Evolutionary conservation across 441 rosid genomes (phyloP).

Genomic region (Pelargonium fulgidum): DNA sequence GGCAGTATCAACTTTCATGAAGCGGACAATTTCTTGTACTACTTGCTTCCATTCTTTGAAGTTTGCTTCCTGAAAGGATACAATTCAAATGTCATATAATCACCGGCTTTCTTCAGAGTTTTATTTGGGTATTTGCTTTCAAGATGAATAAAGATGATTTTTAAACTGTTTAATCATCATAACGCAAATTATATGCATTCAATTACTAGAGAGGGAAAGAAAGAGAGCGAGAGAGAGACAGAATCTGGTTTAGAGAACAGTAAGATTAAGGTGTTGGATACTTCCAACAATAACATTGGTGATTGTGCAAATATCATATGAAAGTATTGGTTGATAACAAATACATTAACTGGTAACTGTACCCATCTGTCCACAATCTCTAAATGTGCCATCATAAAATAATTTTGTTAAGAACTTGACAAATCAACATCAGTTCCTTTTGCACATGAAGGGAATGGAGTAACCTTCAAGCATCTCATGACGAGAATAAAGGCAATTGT

Average conservation of each 20-base stretch:
- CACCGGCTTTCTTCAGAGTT: not conserved
- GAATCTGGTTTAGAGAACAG: not conserved
- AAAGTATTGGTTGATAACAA: not conserved
- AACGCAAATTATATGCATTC: not conserved
- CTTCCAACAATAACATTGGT: not conserved
- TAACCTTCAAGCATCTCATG: not conserved
- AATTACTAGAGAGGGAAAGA: not conserved
- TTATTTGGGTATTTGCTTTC: not conserved
- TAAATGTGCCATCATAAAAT: not conserved
- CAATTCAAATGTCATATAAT: not conserved
- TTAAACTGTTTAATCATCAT: not conserved
- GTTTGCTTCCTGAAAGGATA: slow-evolving; percentile 57
- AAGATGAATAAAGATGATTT: not conserved
- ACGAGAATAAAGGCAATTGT: not conserved
- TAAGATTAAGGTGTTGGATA: not conserved
- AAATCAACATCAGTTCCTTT: not conserved
- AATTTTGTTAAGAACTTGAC: not conserved
- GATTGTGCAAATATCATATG: not conserved
- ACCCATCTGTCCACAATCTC: not conserved
- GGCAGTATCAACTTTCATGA: slow-evolving; percentile 42
- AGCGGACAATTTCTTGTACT: slow-evolving; percentile 71
- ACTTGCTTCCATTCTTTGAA: slow-evolving; percentile 90
- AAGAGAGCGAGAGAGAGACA: not conserved
- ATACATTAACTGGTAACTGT: not conserved
- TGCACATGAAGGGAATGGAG: not conserved